Base-by-base conservation (phyloP, 1,284 basidiomycete species). In the Irpex lacteus region DNA sequence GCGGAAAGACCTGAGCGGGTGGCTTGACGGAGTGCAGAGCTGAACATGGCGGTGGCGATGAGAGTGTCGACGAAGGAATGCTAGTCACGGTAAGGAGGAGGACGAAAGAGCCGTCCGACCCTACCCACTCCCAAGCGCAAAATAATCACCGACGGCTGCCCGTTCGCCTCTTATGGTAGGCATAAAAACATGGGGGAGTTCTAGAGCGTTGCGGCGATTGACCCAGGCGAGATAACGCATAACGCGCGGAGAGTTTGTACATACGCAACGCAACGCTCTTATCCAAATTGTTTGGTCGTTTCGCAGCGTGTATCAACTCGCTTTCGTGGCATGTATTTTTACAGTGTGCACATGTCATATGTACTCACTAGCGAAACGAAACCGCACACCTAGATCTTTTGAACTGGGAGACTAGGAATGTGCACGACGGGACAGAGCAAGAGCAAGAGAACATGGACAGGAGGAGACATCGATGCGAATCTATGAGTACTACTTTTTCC, bases 401-500 rank as follows among this genome's bases (percentile, higher is more conserved):
- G 18, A 32, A 1, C 1, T 13, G 32, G 54, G 34, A 37, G 1
- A 1, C 1, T 15, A 26, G 50, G 6, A 4, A 9, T 36, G 36
- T 11, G 34, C 32, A 2, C 32, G 32, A 34, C 32, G 32, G 32
- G 32, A 56, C 54, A 34, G 54, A 26, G 32, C 54, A 56, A 56
- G 54, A 37, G 5, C 52, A 26, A 15, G 52, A 54, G 1, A 54
- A 26, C 52, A 34, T 34, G 32, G 5, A 34, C 32, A 34, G 5
- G 32, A 34, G 32, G 32, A 6, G 32, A 56, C 21, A 56, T 56
- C 13, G 32, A 37, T 56, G 18, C n/a, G 32, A 37, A 34, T 60
- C 59, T 60, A 60, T 36, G 54, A 40, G 56, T 52, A 40, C 52
- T 62, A 66, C 62, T 66, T 68, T 47, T 65, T 68, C 65, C 64